These are phyloP conservation scores for Colletotrichum sp. DNA, from an alignment of 2,329 filamentous ascomycete species.

Conservation along the genomic window DNA sequence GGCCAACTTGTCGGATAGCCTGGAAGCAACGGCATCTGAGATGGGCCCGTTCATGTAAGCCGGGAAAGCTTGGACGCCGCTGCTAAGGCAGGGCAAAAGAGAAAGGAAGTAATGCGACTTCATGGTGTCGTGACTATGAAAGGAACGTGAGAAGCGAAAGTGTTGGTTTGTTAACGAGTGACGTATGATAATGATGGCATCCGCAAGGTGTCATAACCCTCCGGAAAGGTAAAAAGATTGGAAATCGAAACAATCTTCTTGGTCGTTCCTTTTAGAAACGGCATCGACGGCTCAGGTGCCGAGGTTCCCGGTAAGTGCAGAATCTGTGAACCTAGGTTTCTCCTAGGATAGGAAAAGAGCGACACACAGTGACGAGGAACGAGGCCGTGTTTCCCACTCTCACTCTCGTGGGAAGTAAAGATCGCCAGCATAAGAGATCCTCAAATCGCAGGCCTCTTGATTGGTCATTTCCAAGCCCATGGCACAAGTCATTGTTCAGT, in stretches of 20 bases:
- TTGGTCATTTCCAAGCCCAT: not conserved
- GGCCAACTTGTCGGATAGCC: not conserved
- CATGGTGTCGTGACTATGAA: not conserved
- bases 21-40: conserved; percentile 3
- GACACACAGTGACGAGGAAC: not conserved
- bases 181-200: not conserved
- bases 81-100: conserved; percentile 4
- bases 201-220: not conserved
- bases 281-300: not conserved
- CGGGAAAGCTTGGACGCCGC: conserved; percentile 14
- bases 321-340: not conserved
- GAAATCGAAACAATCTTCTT: not conserved
- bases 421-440: not conserved
- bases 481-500: not conserved
- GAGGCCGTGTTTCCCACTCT: not conserved
- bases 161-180: not conserved
- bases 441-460: not conserved
- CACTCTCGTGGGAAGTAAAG: not conserved
- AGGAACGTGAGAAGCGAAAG: not conserved
- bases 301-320: not conserved
- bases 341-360: not conserved
- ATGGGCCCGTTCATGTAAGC: conserved; percentile 11
- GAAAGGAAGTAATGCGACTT: conserved; percentile 7
- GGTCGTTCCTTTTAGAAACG: not conserved
- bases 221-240: not conserved